A percentile compares a stretch with the other conserved stretches of the same genome.
phyloP scores from a whole-genome alignment of 768 basidiomycete genomes.

The Suillus paluster region DNA sequence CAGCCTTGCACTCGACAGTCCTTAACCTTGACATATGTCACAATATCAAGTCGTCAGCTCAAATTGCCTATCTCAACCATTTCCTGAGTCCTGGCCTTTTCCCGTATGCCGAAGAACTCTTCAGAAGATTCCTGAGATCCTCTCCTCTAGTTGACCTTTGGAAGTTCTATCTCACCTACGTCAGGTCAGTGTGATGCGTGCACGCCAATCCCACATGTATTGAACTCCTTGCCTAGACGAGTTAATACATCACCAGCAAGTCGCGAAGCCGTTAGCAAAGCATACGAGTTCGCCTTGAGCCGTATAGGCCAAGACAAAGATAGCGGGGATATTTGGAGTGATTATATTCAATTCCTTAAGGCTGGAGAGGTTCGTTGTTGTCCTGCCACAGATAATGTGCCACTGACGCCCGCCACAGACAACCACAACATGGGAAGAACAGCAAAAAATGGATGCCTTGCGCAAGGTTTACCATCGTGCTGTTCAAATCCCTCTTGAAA shows the following conservation, averaged over 20 bases:
- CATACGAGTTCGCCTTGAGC: constrained; percentile 92
- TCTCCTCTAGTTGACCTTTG: constrained; percentile 91
- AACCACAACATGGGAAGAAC: constrained; percentile 90
- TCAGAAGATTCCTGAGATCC: constrained; percentile 82
- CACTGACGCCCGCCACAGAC: constrained; percentile 43
- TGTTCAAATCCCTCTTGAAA: constrained; percentile 92
- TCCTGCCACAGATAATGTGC: not conserved
- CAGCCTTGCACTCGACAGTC: constrained; percentile 21
- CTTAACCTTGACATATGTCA: constrained; percentile 23
- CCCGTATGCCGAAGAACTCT: constrained; percentile 83
- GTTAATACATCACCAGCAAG: constrained; percentile 68
- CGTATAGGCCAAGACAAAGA: constrained; percentile 93
- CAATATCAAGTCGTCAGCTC: constrained; percentile 68
- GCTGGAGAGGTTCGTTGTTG: constrained; percentile 66
- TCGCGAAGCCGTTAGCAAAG: constrained; percentile 80
- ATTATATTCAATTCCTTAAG: constrained; percentile 90
- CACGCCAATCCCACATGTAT: constrained; percentile 10
- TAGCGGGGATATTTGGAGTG: constrained; percentile 90
- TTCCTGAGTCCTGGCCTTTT: constrained; percentile 70
- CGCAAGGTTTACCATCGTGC: constrained; percentile 93
- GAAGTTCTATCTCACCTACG: constrained; percentile 93
- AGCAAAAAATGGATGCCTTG: constrained; percentile 92
- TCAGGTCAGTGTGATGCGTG: constrained; percentile 61
- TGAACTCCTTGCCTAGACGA: constrained; percentile 49
- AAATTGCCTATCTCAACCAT: constrained; percentile 84